Evolutionary conservation across 768 basidiomycete species (phyloP).

Genomic region (Collybiopsis confluens): DNA sequence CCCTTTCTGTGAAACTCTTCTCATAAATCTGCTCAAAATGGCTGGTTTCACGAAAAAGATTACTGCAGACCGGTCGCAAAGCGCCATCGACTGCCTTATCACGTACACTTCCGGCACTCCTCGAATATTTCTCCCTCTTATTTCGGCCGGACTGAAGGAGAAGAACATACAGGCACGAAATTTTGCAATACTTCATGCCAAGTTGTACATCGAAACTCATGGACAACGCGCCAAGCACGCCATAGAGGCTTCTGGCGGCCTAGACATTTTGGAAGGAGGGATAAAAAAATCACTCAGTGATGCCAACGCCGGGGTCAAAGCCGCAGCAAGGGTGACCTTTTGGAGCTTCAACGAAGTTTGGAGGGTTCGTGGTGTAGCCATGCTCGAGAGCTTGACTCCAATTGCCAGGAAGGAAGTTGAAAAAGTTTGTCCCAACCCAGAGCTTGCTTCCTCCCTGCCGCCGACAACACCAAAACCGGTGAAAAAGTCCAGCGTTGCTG

Average conservation of each 20-base stretch:
- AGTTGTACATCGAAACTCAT: constrained; percentile 71
- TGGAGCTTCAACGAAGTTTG: constrained; percentile 81
- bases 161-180: constrained; percentile 76
- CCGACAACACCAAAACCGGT: constrained; percentile 48
- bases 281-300: constrained; percentile 75
- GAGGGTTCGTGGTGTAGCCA: constrained; percentile 58
- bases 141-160: constrained; percentile 69
- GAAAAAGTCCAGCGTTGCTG: constrained; percentile 82
- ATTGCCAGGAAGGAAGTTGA: constrained; percentile 78
- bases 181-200: constrained; percentile 66
- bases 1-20: constrained; percentile 70
- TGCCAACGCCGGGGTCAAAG: constrained; percentile 74
- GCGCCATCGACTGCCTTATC: constrained; percentile 63
- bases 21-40: constrained; percentile 81
- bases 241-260: constrained; percentile 66
- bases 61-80: constrained; percentile 80
- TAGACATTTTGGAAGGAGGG: constrained; percentile 70
- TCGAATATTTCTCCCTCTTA: constrained; percentile 59
- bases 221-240: constrained; percentile 54
- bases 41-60: constrained; percentile 92
- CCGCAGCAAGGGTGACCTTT: constrained; percentile 65
- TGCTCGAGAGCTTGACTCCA: constrained; percentile 67
- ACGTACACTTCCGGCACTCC: constrained; percentile 67
- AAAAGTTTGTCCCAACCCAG: constrained; percentile 71
- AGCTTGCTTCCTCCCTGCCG: constrained; percentile 33